phyloP scores from a whole-genome alignment of 305 asterid genomes.

The Vinca major region DNA sequence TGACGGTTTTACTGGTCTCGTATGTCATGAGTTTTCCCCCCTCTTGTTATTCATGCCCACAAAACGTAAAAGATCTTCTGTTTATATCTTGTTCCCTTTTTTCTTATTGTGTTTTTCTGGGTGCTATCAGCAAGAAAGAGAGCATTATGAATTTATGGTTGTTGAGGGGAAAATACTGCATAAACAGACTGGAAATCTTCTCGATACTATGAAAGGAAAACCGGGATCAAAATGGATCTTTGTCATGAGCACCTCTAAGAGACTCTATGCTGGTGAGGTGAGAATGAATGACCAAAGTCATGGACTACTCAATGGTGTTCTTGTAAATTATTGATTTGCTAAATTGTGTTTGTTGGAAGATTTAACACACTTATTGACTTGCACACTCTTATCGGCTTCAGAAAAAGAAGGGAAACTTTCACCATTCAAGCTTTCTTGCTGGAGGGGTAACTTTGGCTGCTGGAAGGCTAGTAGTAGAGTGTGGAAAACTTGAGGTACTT shows the following conservation, averaged over 20 bases:
- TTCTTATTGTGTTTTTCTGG: slow-evolving; percentile 8
- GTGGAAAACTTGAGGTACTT: slow-evolving; percentile 55
- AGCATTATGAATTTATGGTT: slow-evolving; percentile 41
- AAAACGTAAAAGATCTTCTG: neutral
- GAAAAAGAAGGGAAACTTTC: slow-evolving; percentile 72
- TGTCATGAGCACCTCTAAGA: slow-evolving; percentile 54
- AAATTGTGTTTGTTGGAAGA: neutral
- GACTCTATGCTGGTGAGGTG: slow-evolving; percentile 53
- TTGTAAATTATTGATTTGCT: neutral
- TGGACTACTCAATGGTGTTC: neutral
- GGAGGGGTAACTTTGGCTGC: slow-evolving; percentile 65
- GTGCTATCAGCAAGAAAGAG: slow-evolving; percentile 52
- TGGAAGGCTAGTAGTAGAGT: slow-evolving; percentile 54
- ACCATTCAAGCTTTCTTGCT: slow-evolving; percentile 42
- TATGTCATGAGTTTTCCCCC: neutral
- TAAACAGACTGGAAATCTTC: slow-evolving; percentile 31
- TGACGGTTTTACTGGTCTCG: neutral
- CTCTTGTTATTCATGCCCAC: neutral
- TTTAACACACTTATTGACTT: neutral
- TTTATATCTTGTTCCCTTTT: neutral
- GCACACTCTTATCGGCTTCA: slow-evolving; percentile 18
- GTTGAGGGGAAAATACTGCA: slow-evolving; percentile 40
- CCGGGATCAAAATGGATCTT: slow-evolving; percentile 52
- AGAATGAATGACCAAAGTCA: slow-evolving; percentile 9
- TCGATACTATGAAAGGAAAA: slow-evolving; percentile 34